phyloP scores from a whole-genome alignment of 2,329 filamentous ascomycete species.

The Metarhizium brunneum region DNA sequence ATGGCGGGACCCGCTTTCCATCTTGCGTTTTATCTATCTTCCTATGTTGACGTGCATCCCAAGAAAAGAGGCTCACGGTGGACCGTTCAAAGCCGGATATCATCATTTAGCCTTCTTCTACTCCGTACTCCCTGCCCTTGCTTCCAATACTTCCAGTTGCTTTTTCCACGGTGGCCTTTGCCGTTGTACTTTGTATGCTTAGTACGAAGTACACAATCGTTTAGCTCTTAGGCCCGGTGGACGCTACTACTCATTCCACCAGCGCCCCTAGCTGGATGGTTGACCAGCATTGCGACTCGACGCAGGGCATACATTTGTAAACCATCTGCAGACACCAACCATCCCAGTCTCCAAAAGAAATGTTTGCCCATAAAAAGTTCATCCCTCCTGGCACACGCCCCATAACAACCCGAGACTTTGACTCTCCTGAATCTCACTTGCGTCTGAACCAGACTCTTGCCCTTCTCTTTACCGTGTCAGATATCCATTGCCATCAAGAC shows the following conservation, averaged over 20 bases:
- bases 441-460: constrained; percentile 14
- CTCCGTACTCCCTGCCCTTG: neutral
- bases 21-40: neutral
- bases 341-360: constrained; percentile 23
- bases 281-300: constrained; percentile 4
- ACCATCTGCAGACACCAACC: constrained; percentile 21
- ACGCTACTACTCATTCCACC: neutral
- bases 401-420: constrained; percentile 19
- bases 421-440: constrained; percentile 17
- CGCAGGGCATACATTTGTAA: constrained; percentile 6
- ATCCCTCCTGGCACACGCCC: constrained; percentile 12
- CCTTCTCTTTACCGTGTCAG: constrained; percentile 7
- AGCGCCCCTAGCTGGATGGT: neutral
- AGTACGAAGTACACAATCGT: neutral
- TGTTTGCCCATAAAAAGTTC: constrained; percentile 17
- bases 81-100: constrained; percentile 1
- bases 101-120: neutral
- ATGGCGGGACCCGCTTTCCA: neutral
- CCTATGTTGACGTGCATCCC: neutral
- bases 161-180: constrained; percentile 5
- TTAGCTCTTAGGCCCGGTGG: neutral
- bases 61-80: neutral
- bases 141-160: constrained; percentile 3
- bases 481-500: constrained; percentile 1
- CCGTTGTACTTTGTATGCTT: neutral